Evolutionary conservation across 2,329 filamentous ascomycete genomes (phyloP).

Genomic region (Alternaria gaisen): DNA sequence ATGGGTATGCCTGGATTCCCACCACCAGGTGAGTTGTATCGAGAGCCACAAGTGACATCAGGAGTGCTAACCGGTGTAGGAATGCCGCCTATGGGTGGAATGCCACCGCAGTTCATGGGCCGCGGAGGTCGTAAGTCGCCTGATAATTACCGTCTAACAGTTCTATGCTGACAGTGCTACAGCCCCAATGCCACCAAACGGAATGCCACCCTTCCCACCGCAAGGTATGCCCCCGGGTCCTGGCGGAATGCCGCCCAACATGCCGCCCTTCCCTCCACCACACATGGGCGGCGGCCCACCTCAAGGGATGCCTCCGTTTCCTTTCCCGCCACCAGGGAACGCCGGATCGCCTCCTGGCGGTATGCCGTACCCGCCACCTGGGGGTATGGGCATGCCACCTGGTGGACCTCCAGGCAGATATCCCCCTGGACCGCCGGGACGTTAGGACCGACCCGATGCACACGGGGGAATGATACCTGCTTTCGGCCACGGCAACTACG

Average conservation of each 20-base stretch:
- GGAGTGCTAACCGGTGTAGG: slow-evolving; percentile 28
- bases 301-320: slow-evolving; percentile 42
- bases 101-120: slow-evolving; percentile 53
- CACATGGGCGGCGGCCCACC: slow-evolving; percentile 37
- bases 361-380: slow-evolving; percentile 33
- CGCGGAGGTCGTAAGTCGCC: slow-evolving; percentile 51
- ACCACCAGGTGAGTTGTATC: slow-evolving; percentile 26
- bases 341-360: slow-evolving; percentile 45
- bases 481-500: slow-evolving; percentile 8
- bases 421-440: slow-evolving; percentile 39
- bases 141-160: background rate
- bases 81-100: slow-evolving; percentile 41
- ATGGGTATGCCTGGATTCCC: slow-evolving; percentile 34
- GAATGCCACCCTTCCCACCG: slow-evolving; percentile 44
- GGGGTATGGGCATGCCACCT: slow-evolving; percentile 29
- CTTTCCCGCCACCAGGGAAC: slow-evolving; percentile 35
- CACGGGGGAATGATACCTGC: slow-evolving; percentile 16
- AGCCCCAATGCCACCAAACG: slow-evolving; percentile 42
- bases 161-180: slow-evolving; percentile 6
- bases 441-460: slow-evolving; percentile 27
- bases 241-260: slow-evolving; percentile 39
- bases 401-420: slow-evolving; percentile 36
- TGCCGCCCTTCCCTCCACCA: slow-evolving; percentile 53
- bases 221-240: slow-evolving; percentile 47
- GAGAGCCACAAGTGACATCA: background rate